Percentiles rank a stretch among this genome's conserved stretches.
phyloP scores from a whole-genome alignment of 78 protist species.

The Blattamonas nauphoetae region DNA sequence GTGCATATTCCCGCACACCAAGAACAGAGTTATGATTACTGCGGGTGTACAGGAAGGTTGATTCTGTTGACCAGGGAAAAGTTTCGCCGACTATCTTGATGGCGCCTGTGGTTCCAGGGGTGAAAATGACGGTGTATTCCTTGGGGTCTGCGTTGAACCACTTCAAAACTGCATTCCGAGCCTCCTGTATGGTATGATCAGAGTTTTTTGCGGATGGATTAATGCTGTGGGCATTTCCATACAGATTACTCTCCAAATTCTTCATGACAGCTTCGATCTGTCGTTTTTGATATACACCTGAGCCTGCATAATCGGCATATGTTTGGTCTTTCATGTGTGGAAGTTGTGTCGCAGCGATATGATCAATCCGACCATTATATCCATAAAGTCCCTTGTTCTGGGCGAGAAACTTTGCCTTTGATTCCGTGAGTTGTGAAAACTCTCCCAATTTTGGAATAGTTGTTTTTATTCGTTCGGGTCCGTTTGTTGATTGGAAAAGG shows the following conservation, averaged over 20 bases:
- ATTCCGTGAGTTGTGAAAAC: too few species aligned
- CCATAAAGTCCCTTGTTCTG: background rate
- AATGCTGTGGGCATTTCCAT: background rate
- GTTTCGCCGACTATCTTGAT: constrained; percentile 58
- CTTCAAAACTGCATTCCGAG: background rate
- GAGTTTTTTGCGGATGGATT: background rate
- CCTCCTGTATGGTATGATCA: background rate
- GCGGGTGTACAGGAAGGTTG: constrained; percentile 25
- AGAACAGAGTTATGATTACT: constrained; percentile 53
- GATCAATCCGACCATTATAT: background rate
- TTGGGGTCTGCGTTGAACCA: background rate
- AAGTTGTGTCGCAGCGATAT: background rate
- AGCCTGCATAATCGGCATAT: constrained; percentile 39
- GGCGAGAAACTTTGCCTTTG: too few species aligned
- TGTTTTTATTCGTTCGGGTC: too few species aligned
- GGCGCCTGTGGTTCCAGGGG: constrained; percentile 58
- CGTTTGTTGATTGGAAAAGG: too few species aligned
- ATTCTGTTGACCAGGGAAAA: constrained; percentile 59
- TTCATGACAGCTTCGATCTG: constrained; percentile 7
- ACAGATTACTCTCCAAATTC: background rate
- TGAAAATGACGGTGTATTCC: constrained; percentile 51
- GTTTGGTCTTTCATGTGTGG: background rate
- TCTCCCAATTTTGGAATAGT: too few species aligned
- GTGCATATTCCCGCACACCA: constrained; percentile 41
- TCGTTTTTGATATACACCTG: background rate